phyloP scores from a whole-genome alignment of 2,329 filamentous ascomycete species.

The Fusarium equiseti region DNA sequence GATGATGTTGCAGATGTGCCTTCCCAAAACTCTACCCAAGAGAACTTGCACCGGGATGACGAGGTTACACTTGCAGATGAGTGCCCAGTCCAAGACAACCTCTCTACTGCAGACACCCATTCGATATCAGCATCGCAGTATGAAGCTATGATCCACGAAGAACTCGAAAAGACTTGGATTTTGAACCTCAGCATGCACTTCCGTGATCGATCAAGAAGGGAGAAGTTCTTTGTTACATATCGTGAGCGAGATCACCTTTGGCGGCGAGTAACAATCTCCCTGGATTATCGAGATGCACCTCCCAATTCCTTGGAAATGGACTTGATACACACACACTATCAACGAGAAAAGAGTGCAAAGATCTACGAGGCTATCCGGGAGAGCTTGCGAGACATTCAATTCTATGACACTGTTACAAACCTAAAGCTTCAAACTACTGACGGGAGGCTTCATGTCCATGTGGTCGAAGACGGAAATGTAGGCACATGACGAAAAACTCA shows the following conservation, averaged over 20 bases:
- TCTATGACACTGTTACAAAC: constrained; percentile 96
- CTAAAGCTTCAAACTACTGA: constrained; percentile 91
- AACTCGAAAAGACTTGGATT: constrained; percentile 92
- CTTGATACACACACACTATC: constrained; percentile 80
- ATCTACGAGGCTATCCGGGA: constrained; percentile 97
- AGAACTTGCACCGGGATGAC: constrained; percentile 32
- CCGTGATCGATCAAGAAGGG: constrained; percentile 88
- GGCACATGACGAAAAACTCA: constrained; percentile 47
- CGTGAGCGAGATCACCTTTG: constrained; percentile 83
- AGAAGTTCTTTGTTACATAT: constrained; percentile 98
- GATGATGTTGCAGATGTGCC: constrained; percentile 28
- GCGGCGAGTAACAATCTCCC: constrained; percentile 90
- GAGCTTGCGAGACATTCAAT: constrained; percentile 92
- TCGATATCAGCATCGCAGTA: constrained; percentile 67
- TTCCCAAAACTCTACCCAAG: constrained; percentile 13
- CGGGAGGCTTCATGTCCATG: constrained; percentile 91
- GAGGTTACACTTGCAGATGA: constrained; percentile 41
- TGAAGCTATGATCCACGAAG: constrained; percentile 76
- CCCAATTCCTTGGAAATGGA: constrained; percentile 88
- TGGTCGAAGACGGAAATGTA: constrained; percentile 93
- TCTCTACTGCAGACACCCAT: constrained; percentile 56
- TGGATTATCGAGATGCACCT: constrained; percentile 88
- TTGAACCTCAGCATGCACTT: constrained; percentile 99
- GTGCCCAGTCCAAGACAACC: constrained; percentile 46
- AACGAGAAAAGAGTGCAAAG: constrained; percentile 90